Base-by-base conservation (phyloP, 2,329 filamentous ascomycete genomes). In the Calonectria henricotiae region DNA sequence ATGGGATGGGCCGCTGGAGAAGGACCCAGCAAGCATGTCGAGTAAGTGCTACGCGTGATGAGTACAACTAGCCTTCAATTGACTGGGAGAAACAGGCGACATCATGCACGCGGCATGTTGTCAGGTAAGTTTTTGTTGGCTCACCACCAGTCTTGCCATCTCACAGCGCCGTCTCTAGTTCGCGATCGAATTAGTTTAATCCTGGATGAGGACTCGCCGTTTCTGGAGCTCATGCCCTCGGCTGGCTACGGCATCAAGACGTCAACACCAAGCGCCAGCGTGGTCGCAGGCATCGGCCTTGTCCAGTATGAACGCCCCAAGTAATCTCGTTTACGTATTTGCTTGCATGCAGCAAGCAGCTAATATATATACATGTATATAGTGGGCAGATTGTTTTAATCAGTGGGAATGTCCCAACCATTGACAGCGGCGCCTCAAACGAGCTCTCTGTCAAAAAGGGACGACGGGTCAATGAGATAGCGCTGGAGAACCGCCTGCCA, bases 341-440 rank as follows among this genome's bases (percentile, higher is more conserved):
- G 11, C 23, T 3, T 5, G 8, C 6, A 11, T 37, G 11, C 3
- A 13, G 35, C 12, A 11, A 13, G 35, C 12, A 13, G 20, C 44
- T 41, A 17, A 43, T 20, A 20, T 20, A 20, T 20, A 20, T 20
- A 20, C 20, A 46, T 32, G 77, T 74, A 61, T 77, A 82, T 17
- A 83, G 81, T 71, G 80, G 82, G 4, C 75, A 78, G 12, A 74
- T 77, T 32, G 83, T 81, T 64, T 68, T 84, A 46, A 74, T 84
- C 13, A 79, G 84, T 68, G 81, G 82, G 1, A 82, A 85, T 71
- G 83, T 85, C 13, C 82, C 83, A 5, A 82, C 83, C 1, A 79
- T 82, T 47, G 83, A 80, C 58, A 83, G 83, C 46, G 83, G 83
- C 0, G 82, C 83, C 0, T 85, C 83, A 83, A 85, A 85, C 71